Evolutionary conservation across 2,329 filamentous ascomycete species (phyloP).

Genomic region (Alternaria gansuensis): DNA sequence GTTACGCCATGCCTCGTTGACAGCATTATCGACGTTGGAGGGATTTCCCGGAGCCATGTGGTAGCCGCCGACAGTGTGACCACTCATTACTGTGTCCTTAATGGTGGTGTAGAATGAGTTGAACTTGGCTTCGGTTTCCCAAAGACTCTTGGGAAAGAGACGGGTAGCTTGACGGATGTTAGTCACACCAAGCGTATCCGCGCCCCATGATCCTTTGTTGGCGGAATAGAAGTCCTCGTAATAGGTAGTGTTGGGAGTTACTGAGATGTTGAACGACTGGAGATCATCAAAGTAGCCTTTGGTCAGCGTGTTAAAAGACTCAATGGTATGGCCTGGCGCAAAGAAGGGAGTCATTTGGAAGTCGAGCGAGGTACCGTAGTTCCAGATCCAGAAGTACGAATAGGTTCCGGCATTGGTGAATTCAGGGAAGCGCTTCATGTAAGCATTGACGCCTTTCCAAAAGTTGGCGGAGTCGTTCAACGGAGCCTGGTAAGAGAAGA

Average conservation of each 20-base stretch:
- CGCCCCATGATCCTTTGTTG: constrained; percentile 32
- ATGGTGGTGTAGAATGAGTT: constrained; percentile 25
- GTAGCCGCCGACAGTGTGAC: constrained; percentile 29
- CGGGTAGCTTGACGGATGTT: constrained; percentile 22
- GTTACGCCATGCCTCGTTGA: constrained; percentile 38
- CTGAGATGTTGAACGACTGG: constrained; percentile 27
- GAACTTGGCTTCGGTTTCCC: constrained; percentile 27
- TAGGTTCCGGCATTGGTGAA: constrained; percentile 30
- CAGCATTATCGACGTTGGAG: constrained; percentile 34
- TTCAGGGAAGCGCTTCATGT: constrained; percentile 26
- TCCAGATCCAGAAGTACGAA: constrained; percentile 32
- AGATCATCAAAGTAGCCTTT: constrained; percentile 26
- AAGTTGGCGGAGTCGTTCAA: constrained; percentile 28
- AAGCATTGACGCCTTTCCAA: constrained; percentile 29
- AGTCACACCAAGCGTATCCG: constrained; percentile 46
- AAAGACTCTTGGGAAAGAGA: constrained; percentile 32
- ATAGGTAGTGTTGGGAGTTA: constrained; percentile 20
- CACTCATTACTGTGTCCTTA: constrained; percentile 29
- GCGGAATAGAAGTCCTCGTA: constrained; percentile 31
- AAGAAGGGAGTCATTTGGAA: constrained; percentile 33
- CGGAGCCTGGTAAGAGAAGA: constrained; percentile 37
- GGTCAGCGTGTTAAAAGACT: constrained; percentile 21
- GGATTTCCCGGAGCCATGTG: constrained; percentile 35
- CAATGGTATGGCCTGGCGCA: constrained; percentile 25
- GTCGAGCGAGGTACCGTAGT: constrained; percentile 16